Evolutionary conservation across 805 yeast species (phyloP).

Genomic region (Kuraishia hungarica): DNA sequence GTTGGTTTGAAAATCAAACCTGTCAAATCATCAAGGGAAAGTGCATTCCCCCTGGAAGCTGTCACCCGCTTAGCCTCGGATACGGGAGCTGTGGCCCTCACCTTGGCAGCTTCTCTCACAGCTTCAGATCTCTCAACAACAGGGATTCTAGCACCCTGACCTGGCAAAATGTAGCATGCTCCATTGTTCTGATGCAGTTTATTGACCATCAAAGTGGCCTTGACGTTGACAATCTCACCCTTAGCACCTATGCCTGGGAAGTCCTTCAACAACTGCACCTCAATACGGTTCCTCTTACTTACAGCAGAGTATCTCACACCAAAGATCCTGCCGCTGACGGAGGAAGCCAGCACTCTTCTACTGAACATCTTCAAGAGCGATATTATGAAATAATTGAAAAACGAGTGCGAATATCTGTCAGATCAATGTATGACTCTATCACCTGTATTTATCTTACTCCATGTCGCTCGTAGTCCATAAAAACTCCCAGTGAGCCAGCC

Average conservation of each 20-base stretch:
- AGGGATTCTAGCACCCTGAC: constrained; percentile 22
- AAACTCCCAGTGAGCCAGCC: not conserved
- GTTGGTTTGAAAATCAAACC: constrained; percentile 14
- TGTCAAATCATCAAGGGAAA: constrained; percentile 19
- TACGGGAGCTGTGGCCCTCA: constrained; percentile 4
- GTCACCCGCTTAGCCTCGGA: not conserved
- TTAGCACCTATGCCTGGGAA: constrained; percentile 52
- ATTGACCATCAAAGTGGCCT: constrained; percentile 79
- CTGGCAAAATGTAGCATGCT: constrained; percentile 57
- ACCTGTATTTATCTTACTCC: no score
- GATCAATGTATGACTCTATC: no score
- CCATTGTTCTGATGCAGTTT: constrained; percentile 61
- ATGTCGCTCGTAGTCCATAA: no score
- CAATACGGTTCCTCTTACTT: constrained; percentile 45
- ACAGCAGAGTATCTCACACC: constrained; percentile 35
- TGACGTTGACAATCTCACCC: constrained; percentile 71
- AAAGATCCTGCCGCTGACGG: not conserved
- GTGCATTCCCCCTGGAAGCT: constrained; percentile 2
- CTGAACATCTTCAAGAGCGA: not conserved
- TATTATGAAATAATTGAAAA: not conserved
- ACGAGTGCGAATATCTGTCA: not conserved
- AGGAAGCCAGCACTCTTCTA: not conserved
- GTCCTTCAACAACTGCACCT: constrained; percentile 70
- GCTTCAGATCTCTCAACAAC: constrained; percentile 16
- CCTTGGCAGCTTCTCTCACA: constrained; percentile 6